Evolutionary conservation across 805 yeast species (phyloP), one percentile per base, ranked within the genome.

Genomic region (Cyberlindnera bimundalis): DNA sequence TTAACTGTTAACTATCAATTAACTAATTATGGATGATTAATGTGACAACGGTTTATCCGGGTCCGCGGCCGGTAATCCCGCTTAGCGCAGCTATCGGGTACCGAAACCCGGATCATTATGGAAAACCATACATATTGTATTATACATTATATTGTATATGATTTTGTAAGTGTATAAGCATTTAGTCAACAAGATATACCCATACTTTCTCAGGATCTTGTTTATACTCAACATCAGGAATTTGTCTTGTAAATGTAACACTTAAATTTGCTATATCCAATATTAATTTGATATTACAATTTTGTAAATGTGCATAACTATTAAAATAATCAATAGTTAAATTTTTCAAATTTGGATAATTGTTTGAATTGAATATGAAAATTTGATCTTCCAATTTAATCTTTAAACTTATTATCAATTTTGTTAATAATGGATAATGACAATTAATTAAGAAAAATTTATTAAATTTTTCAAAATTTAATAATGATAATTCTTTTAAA

Each of bases 261-360:
- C 33, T 40, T 17, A 42, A 16, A 19, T 44, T 46, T 6, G 26
- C 29, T 12, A 43, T 23, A n/a, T 46, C 48, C 14, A 53, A 15
- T 7, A 30, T 31, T 16, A 53, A 17, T 8, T 23, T 19, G 15
- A 55, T 40, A 25, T 53, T 46, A 18, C 52, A 46, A 18, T 50
- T 41, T 24, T 47, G 46, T 17, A 54, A 25, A 14, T 50, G 56
- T 1, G 53, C 52, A 35, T 46, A 53, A 25, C 43, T 32, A 35
- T 55, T 55, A 16, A 36, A 23, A 20, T 47, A 53, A 13, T 42
- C 46, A 9, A 53, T 29, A 5, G 26, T 29, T 5, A 55, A 14
- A 9, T 35, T 24, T 3, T 31, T 18, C 13, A 55, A 18, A 1
- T 15, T 19, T 6, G 59, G 59, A 21, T 43, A 55, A 4, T 40